A percentile compares a stretch with the other conserved stretches of the same genome.
Conservation (phyloP, 1,284 basidiomycete genomes). For the Microbotryomycetes sp. region DNA sequence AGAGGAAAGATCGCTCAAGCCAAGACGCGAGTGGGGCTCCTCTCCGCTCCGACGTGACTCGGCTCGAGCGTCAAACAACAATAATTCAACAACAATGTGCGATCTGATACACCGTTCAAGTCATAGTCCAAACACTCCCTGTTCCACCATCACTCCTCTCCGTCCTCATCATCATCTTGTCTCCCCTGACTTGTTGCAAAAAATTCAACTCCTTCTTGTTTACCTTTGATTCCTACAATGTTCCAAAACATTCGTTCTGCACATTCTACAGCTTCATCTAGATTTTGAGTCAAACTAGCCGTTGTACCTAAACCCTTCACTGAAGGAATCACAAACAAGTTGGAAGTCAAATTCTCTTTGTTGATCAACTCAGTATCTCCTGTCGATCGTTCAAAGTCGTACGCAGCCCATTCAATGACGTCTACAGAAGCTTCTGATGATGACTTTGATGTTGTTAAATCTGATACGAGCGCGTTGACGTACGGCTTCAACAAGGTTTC, state of each 20-base stretch:
- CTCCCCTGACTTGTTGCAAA: constrained; percentile 12
- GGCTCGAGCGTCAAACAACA: no score
- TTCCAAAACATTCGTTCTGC: constrained; percentile 61
- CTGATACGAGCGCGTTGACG: constrained; percentile 49
- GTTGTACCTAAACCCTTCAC: constrained; percentile 3
- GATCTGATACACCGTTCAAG: no score
- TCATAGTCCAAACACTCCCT: no score
- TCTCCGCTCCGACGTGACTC: no score
- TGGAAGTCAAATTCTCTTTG: constrained; percentile 22
- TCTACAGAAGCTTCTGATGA: background rate
- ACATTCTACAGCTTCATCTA: constrained; percentile 53
- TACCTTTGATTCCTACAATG: constrained; percentile 41
- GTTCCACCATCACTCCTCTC: no score
- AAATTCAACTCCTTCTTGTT: constrained; percentile 26
- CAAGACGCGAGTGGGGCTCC: no score
- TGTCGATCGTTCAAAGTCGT: no score
- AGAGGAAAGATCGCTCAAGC: no score
- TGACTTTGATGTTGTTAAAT: background rate
- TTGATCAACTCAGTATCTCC: background rate
- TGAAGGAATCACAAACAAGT: constrained; percentile 47
- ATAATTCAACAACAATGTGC: no score
- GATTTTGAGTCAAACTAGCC: constrained; percentile 47
- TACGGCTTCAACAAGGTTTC: constrained; percentile 52
- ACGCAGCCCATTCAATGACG: background rate
- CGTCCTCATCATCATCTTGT: constrained; percentile 10